Percentiles rank a stretch among this genome's conserved stretches.
These are phyloP conservation scores for Xenosphaeropsis pyriputrescens DNA, from an alignment of 2,329 filamentous ascomycete genomes.

Conservation along the genomic window DNA sequence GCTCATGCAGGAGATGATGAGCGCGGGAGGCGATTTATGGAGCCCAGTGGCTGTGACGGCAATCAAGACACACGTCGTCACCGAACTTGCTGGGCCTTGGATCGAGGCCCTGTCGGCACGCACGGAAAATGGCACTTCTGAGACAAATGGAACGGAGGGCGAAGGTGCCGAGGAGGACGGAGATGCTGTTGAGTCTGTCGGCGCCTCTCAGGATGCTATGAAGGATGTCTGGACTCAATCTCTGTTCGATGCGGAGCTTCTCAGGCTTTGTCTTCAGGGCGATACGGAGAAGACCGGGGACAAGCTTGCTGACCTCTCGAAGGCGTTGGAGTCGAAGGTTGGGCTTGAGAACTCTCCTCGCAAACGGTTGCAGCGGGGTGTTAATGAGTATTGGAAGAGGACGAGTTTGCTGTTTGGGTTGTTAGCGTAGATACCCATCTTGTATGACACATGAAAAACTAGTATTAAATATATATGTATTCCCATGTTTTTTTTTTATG, in stretches of 20 bases:
- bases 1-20: constrained; percentile 52
- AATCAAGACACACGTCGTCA: constrained; percentile 43
- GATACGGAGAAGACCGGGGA: constrained; percentile 25
- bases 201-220: constrained; percentile 3
- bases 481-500: no score
- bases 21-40: constrained; percentile 68
- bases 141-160: constrained; percentile 3
- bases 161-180: background rate
- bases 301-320: constrained; percentile 27
- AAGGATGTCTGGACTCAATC: constrained; percentile 40
- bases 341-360: constrained; percentile 30
- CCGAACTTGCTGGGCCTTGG: constrained; percentile 30
- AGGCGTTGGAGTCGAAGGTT: constrained; percentile 27
- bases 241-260: constrained; percentile 36
- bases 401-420: constrained; percentile 73
- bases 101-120: constrained; percentile 7
- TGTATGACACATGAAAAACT: no score
- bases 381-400: constrained; percentile 70
- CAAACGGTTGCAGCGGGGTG: constrained; percentile 42
- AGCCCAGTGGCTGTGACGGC: constrained; percentile 47
- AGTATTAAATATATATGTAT: no score
- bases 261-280: constrained; percentile 26
- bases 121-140: constrained; percentile 7
- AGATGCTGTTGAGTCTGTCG: background rate
- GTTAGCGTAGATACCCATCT: constrained; percentile 26